These are phyloP conservation scores for Beauveria medogensis DNA, from an alignment of 2,329 filamentous ascomycete genomes.

Conservation along the genomic window DNA sequence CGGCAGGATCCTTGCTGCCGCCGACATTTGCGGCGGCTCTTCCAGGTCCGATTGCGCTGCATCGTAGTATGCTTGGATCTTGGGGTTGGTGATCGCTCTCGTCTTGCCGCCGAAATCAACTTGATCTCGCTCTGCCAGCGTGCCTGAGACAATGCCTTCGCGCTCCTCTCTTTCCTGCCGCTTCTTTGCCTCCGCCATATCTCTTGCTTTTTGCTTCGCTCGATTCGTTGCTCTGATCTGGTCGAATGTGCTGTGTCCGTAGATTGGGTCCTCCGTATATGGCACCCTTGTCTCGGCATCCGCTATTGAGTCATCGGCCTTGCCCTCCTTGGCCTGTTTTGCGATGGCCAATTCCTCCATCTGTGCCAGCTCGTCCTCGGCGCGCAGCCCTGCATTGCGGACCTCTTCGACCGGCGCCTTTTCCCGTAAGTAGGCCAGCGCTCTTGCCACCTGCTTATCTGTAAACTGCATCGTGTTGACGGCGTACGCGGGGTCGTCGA, in stretches of 20 bases:
- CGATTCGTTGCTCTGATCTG: slow-evolving; percentile 46
- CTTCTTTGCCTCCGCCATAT: slow-evolving; percentile 5
- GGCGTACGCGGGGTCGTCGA: slow-evolving; percentile 48
- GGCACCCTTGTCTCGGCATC: slow-evolving; percentile 15
- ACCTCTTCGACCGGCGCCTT: slow-evolving; percentile 51
- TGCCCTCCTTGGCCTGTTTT: slow-evolving; percentile 15
- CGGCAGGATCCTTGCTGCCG: slow-evolving; percentile 48
- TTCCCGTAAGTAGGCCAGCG: slow-evolving; percentile 47
- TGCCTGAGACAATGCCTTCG: slow-evolving; percentile 28
- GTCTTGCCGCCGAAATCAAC: slow-evolving; percentile 24
- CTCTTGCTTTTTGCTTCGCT: slow-evolving; percentile 28
- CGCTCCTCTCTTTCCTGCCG: slow-evolving; percentile 29
- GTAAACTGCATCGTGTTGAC: slow-evolving; percentile 39
- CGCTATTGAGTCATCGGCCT: slow-evolving; percentile 18
- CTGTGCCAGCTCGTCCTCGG: slow-evolving; percentile 52
- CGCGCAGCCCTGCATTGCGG: slow-evolving; percentile 50
- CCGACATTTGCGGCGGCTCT: slow-evolving; percentile 21
- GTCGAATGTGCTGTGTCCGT: slow-evolving; percentile 50
- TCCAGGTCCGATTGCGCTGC: slow-evolving; percentile 42
- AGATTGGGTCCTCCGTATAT: slow-evolving; percentile 39
- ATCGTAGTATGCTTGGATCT: slow-evolving; percentile 31
- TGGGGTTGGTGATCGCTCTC: slow-evolving; percentile 31
- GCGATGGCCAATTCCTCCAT: slow-evolving; percentile 34
- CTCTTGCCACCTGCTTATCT: slow-evolving; percentile 33
- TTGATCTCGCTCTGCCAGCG: slow-evolving; percentile 27